Base-by-base conservation (phyloP, 2,329 filamentous ascomycete genomes). In the Aspergillus fructus region DNA sequence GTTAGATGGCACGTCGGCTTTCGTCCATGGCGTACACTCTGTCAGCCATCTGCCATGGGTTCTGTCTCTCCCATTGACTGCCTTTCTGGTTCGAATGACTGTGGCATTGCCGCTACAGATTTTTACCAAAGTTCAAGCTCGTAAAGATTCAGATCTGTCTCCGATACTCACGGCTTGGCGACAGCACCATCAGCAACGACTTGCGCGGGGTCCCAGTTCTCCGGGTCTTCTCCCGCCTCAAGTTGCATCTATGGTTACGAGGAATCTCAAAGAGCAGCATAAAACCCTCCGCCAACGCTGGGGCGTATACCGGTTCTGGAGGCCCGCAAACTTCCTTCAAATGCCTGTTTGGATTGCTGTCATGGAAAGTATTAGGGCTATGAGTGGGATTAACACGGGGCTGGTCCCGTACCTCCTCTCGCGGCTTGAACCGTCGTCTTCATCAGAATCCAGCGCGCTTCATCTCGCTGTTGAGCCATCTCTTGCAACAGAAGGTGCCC, bases 401-500 rank as follows among this genome's bases (percentile, higher is more conserved):
- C 60, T 80, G 12, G 49, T 79, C 5, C 71, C 73, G 12, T 72
- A 76, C 64, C 56, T 79, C 12, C 62, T 71, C 4, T 70, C 67
- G 2, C 56, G 62, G 40, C 19, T 68, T 15, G 63, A 66, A n/a
- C 52, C 59, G 30, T 53, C 58, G 21, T 49, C 59, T n/a, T 50
- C 57, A 17, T 55, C 55, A 8, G 49, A 53, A 15, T 47, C 63
- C 45, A 54, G 59, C 12, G 51, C 69, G 39, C 58, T 74, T 23
- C 64, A 63, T 55, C 45, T 67, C 9, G 58, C 66, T 3, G 45
- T 80, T 33, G 81, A 85, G 61, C 78, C 79, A 3, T 76, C 78
- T 4, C 71, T 88, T 15, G 76, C 79, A 5, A 77, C 68, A 7
- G 85, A 86, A 71, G 85, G 85, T n/a, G 77, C 80, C 3, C 73